These are phyloP conservation scores for Tripterygium wilfordii DNA, from an alignment of 177 flowering plant genomes.

Conservation along the genomic window DNA sequence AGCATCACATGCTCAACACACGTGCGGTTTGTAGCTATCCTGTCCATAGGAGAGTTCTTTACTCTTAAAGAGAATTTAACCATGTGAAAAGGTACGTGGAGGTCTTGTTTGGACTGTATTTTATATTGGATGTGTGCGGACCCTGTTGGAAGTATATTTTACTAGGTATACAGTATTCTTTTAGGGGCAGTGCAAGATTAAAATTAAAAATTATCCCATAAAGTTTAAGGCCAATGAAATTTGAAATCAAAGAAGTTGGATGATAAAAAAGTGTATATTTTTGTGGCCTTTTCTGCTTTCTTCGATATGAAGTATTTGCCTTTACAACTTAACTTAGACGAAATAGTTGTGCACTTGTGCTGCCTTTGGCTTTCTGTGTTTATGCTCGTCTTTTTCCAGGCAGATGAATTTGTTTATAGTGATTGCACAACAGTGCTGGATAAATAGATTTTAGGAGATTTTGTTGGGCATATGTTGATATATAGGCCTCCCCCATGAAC, in stretches of 20 bases:
- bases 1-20: not conserved
- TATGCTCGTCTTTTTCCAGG: too few species aligned
- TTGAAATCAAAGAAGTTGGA: not conserved
- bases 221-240: too few species aligned
- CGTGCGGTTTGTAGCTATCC: constrained; percentile 1
- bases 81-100: constrained; percentile 4
- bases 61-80: not conserved
- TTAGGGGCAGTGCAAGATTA: not conserved
- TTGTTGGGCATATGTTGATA: not conserved
- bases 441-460: not conserved
- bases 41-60: not conserved
- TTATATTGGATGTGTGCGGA: constrained; percentile 4
- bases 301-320: constrained; percentile 5
- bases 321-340: too few species aligned
- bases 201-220: not conserved
- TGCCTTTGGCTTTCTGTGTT: too few species aligned
- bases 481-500: too few species aligned
- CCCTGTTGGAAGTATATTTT: constrained; percentile 4
- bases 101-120: constrained; percentile 1
- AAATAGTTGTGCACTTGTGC: too few species aligned
- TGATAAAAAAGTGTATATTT: not conserved
- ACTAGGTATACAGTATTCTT: not conserved
- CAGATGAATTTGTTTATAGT: not conserved
- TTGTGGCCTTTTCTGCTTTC: constrained; percentile 2
- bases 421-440: not conserved